Percentiles rank a stretch among this genome's conserved stretches.
Evolutionary conservation across 352 stramenopile genomes (phyloP).

Genomic region (Globisporangium recalcitrans): DNA sequence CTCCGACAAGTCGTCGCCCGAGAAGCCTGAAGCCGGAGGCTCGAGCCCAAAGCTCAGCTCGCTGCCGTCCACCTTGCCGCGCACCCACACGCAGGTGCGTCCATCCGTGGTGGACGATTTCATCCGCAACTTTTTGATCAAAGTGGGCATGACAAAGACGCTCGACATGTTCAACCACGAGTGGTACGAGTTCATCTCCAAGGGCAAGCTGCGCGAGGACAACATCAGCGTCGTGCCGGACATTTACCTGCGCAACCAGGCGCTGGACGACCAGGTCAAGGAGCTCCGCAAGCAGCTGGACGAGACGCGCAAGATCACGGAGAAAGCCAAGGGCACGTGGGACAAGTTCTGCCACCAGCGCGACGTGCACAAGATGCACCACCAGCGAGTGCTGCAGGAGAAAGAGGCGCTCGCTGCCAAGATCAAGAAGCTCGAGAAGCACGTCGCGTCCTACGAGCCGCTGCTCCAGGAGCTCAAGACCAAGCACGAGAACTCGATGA

Average conservation of each 20-base stretch:
- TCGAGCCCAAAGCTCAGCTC: constrained; percentile 5
- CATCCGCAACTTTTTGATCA: constrained; percentile 94
- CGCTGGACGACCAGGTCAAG: constrained; percentile 88
- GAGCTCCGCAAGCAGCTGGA: constrained; percentile 81
- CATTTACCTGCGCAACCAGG: constrained; percentile 92
- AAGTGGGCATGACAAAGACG: constrained; percentile 84
- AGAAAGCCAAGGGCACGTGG: constrained; percentile 90
- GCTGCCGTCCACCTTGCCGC: constrained; percentile 12
- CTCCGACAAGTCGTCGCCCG: constrained; percentile 10
- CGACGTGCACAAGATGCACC: constrained; percentile 95
- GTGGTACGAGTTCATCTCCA: constrained; percentile 93
- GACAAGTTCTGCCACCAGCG: constrained; percentile 94
- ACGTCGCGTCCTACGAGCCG: constrained; percentile 90
- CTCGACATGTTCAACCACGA: constrained; percentile 95
- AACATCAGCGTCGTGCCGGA: constrained; percentile 89
- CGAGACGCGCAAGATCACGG: constrained; percentile 86
- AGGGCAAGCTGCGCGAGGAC: constrained; percentile 89
- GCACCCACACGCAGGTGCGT: constrained; percentile 60
- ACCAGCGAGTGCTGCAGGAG: constrained; percentile 93
- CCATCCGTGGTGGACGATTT: constrained; percentile 93
- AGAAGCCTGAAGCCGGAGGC: constrained; percentile 13
- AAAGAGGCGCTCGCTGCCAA: constrained; percentile 91
- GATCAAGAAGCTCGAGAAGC: constrained; percentile 89
- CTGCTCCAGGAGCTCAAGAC: constrained; percentile 89
- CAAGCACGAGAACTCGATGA: constrained; percentile 95